Percentiles rank a stretch among this genome's conserved stretches.
Conservation (phyloP, 73 alveolate genomes). For the Stentor roeselii region DNA sequence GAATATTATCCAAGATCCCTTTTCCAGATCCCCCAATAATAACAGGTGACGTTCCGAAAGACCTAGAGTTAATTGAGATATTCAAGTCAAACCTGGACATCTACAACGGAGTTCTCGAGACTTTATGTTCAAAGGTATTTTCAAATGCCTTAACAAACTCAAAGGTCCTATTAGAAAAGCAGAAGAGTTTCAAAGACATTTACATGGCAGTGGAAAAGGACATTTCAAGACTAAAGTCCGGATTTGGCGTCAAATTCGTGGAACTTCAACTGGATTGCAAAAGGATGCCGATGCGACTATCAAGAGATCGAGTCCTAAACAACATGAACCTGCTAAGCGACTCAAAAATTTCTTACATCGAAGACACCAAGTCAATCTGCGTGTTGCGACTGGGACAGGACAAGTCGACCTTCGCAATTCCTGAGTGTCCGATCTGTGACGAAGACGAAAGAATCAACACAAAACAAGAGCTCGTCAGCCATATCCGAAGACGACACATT, state of each 20-base stretch:
- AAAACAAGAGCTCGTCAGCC: not conserved
- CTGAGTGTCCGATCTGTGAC: slow-evolving; percentile 15
- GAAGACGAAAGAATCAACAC: not conserved
- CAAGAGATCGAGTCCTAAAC: not conserved
- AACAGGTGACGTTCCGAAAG: not conserved
- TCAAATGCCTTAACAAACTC: not conserved
- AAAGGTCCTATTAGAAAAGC: not conserved
- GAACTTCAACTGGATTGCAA: not conserved
- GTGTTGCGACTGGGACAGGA: not conserved
- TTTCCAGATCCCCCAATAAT: not conserved
- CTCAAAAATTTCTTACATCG: not conserved
- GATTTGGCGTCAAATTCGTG: not conserved
- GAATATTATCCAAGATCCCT: not conserved
- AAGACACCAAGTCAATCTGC: not conserved
- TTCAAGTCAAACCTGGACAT: not conserved
- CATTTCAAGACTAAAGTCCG: not conserved
- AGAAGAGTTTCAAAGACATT: not conserved
- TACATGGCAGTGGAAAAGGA: not conserved
- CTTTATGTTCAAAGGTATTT: not conserved
- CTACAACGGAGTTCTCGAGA: not conserved
- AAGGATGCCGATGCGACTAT: not conserved
- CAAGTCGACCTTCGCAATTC: not conserved
- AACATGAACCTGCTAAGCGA: not conserved
- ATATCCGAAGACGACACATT: not conserved
- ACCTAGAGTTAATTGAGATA: not conserved